Evolutionary conservation across 805 yeast species (phyloP).

Genomic region (Maudiozyma barnettii): DNA sequence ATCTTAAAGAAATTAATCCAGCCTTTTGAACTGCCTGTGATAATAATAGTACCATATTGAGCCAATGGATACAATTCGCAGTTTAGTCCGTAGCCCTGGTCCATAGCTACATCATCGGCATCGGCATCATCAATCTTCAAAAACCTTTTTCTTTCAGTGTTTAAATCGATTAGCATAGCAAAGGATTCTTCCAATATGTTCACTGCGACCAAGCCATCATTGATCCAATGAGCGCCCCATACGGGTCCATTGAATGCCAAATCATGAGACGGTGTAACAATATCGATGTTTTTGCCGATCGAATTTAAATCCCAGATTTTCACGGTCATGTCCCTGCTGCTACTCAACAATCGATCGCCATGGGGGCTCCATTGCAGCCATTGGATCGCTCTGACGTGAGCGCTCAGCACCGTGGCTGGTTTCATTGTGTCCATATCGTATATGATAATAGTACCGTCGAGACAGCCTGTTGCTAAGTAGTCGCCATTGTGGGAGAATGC

Average conservation of each 20-base stretch:
- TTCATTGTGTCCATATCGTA: conserved; percentile 59
- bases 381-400: conserved; percentile 67
- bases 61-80: conserved; percentile 31
- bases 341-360: conserved; percentile 58
- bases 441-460: conserved; percentile 64
- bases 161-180: conserved; percentile 21
- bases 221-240: conserved; percentile 42
- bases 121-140: conserved; percentile 25
- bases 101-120: conserved; percentile 10
- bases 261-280: background rate
- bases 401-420: conserved; percentile 28
- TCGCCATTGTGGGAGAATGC: conserved; percentile 70
- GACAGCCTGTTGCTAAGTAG: conserved; percentile 72
- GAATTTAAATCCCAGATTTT: conserved; percentile 65
- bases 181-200: conserved; percentile 58
- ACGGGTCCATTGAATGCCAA: conserved; percentile 53
- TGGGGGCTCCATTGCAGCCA: conserved; percentile 42
- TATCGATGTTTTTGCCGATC: background rate
- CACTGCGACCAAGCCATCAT: conserved; percentile 32
- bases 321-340: conserved; percentile 76
- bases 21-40: conserved; percentile 78
- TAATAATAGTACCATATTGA: conserved; percentile 29
- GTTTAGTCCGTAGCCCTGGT: conserved; percentile 22
- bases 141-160: background rate
- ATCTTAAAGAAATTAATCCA: conserved; percentile 45